Evolutionary conservation across 2,329 filamentous ascomycete genomes (phyloP).

Genomic region (Colletotrichum coccodes): DNA sequence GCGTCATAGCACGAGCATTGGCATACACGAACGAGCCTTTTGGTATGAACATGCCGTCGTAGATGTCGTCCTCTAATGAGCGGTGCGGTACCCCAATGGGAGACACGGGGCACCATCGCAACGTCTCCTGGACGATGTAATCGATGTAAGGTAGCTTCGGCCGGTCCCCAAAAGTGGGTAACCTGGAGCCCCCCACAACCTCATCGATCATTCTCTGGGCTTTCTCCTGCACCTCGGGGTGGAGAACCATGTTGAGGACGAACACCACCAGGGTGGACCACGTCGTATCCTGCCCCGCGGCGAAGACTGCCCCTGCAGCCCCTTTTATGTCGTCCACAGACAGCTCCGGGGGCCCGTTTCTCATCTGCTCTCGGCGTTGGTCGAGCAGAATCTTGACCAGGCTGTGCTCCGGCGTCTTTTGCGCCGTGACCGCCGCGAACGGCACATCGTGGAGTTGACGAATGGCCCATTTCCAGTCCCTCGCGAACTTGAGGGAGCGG

Average conservation of each 20-base stretch:
- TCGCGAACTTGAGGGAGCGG: constrained; percentile 41
- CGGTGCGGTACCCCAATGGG: constrained; percentile 65
- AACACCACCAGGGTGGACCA: constrained; percentile 47
- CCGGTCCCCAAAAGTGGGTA: constrained; percentile 58
- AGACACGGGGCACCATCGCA: constrained; percentile 56
- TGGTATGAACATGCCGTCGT: constrained; percentile 65
- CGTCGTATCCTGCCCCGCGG: constrained; percentile 58
- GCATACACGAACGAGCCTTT: constrained; percentile 56
- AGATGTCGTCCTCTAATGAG: constrained; percentile 59
- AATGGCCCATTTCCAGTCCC: constrained; percentile 45
- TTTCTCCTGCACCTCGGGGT: constrained; percentile 56
- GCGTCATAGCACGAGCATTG: constrained; percentile 55
- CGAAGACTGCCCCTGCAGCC: constrained; percentile 57
- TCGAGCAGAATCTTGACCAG: constrained; percentile 40
- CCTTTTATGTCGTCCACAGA: constrained; percentile 56
- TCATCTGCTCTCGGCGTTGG: constrained; percentile 36
- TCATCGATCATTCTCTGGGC: constrained; percentile 55
- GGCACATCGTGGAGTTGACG: constrained; percentile 55
- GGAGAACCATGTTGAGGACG: constrained; percentile 30
- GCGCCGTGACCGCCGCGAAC: constrained; percentile 39
- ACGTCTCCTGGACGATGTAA: constrained; percentile 58
- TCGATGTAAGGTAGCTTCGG: constrained; percentile 54
- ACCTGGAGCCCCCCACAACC: constrained; percentile 53
- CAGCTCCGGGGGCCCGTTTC: constrained; percentile 45
- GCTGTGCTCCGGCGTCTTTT: not conserved